Evolutionary conservation across 176 grass and related monocot genomes (phyloP), one percentile per base, ranked within the genome.

Genomic region (Paspalum vaginatum): DNA sequence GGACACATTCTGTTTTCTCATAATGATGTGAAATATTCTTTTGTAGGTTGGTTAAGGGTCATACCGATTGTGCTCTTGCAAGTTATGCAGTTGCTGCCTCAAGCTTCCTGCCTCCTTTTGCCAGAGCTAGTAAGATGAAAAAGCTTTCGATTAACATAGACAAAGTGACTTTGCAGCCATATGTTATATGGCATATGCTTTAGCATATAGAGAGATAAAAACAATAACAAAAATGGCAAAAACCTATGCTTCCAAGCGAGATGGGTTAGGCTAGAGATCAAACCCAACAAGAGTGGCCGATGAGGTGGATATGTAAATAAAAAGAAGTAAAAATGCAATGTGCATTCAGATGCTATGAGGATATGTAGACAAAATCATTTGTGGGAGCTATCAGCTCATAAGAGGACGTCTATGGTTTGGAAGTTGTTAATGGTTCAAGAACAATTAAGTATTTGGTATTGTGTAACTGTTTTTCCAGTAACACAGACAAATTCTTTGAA

Each of bases 61-160:
- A 78, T 87, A 93, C 91, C 87, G 69, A 9, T 79, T 78, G 76
- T 81, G 72, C n/a, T 87, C 84, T 89, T 87, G 87, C 74, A 93
- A 90, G 84, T 90, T 93, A 55, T 76, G 56, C 44, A 93, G 74
- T 93, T 90, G 87, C 49, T 93, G 91, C 63, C 81, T 87, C 68
- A 93, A 87, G 68, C 87, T 85, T 72, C 27, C 47, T 83, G 74
- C 87, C 81, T 93, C 91, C 55, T 32, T 70, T 75, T 90, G 91
- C 87, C 91, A 93, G 15, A 93, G 48, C 91, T 93, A 84, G 57
- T 77, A 75, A 89, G 60, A 72, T 54, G 46, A 37, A 27, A 60
- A 69, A 26, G 4, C 45, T 53, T 44, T 43, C 20, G 22, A 20
- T 71, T 62, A 78, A 8, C 12, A 61, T 70, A 71, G 32, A 51